Evolutionary conservation across 164 flowering plant species (phyloP).

Genomic region (Sextonia rubra): DNA sequence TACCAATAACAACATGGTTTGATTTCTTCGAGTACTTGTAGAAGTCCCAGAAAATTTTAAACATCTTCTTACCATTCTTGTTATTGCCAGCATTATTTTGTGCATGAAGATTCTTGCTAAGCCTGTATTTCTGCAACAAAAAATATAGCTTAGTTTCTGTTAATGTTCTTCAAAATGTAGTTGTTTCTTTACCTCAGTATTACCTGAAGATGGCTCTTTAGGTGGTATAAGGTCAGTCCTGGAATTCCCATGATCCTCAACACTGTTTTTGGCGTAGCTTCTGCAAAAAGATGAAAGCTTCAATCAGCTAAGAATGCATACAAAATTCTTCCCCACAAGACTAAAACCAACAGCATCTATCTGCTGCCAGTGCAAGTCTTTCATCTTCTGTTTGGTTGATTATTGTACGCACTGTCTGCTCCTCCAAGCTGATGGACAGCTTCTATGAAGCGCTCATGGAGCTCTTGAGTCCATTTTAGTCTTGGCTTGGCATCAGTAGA

Average conservation of each 20-base stretch:
- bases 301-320: constrained; percentile 8
- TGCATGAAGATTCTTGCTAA: constrained; percentile 75
- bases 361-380: not conserved
- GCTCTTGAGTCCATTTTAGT: constrained; percentile 92
- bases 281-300: constrained; percentile 38
- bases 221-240: constrained; percentile 93
- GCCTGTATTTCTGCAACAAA: constrained; percentile 74
- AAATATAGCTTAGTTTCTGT: constrained; percentile 14
- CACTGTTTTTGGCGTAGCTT: constrained; percentile 94
- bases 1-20: not conserved
- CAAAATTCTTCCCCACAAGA: not conserved
- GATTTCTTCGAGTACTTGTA: constrained; percentile 1
- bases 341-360: not conserved
- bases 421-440: constrained; percentile 95
- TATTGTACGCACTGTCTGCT: constrained; percentile 77
- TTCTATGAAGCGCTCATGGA: constrained; percentile 82
- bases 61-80: constrained; percentile 49
- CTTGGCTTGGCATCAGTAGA: constrained; percentile 98
- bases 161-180: not conserved
- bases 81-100: constrained; percentile 46
- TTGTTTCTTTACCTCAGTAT: not conserved
- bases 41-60: not conserved
- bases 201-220: constrained; percentile 98
- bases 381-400: constrained; percentile 3
- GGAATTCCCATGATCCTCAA: constrained; percentile 96